phyloP scores from a whole-genome alignment of 1,284 basidiomycete genomes.

The Ceratobasidium sp. region DNA sequence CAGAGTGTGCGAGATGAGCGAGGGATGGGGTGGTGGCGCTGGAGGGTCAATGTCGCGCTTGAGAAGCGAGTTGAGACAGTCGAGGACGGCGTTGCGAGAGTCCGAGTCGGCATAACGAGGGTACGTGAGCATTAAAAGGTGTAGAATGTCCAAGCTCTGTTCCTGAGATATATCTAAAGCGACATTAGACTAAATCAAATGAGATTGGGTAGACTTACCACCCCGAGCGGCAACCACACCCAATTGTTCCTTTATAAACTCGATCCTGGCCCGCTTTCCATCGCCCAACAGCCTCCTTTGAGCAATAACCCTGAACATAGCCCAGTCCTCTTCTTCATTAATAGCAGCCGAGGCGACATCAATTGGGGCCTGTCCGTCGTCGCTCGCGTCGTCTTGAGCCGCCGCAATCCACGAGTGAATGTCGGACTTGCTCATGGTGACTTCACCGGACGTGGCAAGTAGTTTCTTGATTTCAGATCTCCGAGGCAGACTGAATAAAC shows the following conservation, averaged over 20 bases:
- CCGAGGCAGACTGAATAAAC: slow-evolving; percentile 44
- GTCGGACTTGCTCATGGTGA: slow-evolving; percentile 57
- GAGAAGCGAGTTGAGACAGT: slow-evolving; percentile 45
- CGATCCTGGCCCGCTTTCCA: slow-evolving; percentile 65
- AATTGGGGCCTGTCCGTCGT: slow-evolving; percentile 51
- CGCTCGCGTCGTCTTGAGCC: slow-evolving; percentile 50
- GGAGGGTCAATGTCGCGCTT: slow-evolving; percentile 22
- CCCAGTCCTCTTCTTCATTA: slow-evolving; percentile 61
- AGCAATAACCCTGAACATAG: slow-evolving; percentile 64
- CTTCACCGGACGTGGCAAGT: slow-evolving; percentile 39
- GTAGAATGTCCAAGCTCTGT: slow-evolving; percentile 77
- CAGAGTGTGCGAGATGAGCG: slow-evolving; percentile 29
- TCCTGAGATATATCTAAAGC: slow-evolving; percentile 68
- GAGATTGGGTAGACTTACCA: slow-evolving; percentile 59
- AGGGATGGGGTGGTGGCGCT: slow-evolving; percentile 29
- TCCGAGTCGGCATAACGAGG: slow-evolving; percentile 77
- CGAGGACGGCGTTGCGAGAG: slow-evolving; percentile 77
- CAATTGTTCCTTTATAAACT: slow-evolving; percentile 71
- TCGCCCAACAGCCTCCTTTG: slow-evolving; percentile 62
- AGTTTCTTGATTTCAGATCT: slow-evolving; percentile 43
- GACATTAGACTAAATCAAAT: not conserved
- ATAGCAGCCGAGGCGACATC: slow-evolving; percentile 32
- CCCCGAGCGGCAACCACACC: slow-evolving; percentile 67
- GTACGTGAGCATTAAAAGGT: slow-evolving; percentile 76
- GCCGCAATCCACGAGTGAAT: slow-evolving; percentile 59